Conservation (phyloP, 2,329 filamentous ascomycete genomes). For the Trichoderma koningiopsis region DNA sequence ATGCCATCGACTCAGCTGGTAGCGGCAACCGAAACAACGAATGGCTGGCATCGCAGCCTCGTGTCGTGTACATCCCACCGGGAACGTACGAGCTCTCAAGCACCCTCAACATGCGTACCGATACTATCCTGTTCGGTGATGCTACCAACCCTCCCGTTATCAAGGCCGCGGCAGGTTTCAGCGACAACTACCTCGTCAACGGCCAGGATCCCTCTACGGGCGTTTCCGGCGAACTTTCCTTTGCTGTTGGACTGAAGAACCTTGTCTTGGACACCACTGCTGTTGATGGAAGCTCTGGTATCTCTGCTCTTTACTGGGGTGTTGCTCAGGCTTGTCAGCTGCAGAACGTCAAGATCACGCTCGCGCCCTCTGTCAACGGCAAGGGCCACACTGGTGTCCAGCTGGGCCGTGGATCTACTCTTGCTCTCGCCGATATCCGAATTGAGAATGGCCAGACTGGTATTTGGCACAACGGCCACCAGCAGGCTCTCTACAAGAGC, state of each 20-base stretch:
- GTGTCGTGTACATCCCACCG: conserved; percentile 45
- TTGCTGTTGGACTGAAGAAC: conserved; percentile 48
- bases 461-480: conserved; percentile 47
- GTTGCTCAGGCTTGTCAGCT: conserved; percentile 48
- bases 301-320: conserved; percentile 48
- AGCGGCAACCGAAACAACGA: conserved; percentile 38
- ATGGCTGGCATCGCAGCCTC: conserved; percentile 48
- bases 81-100: conserved; percentile 45
- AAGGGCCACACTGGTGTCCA: conserved; percentile 46
- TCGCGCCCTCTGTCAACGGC: conserved; percentile 41
- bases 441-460: conserved; percentile 47
- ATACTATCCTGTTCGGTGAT: conserved; percentile 50
- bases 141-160: conserved; percentile 46
- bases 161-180: conserved; percentile 44
- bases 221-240: conserved; percentile 43
- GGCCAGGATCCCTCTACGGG: conserved; percentile 42
- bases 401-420: conserved; percentile 46
- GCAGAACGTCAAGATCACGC: conserved; percentile 47
- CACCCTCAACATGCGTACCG: conserved; percentile 47
- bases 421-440: conserved; percentile 45
- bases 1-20: conserved; percentile 43
- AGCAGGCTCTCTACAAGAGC: conserved; percentile 48
- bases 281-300: conserved; percentile 37
- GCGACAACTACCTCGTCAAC: conserved; percentile 38
- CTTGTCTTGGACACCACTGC: conserved; percentile 46